Evolutionary conservation across 2,329 filamentous ascomycete genomes (phyloP).

Genomic region (Chaetomiaceae sp.): DNA sequence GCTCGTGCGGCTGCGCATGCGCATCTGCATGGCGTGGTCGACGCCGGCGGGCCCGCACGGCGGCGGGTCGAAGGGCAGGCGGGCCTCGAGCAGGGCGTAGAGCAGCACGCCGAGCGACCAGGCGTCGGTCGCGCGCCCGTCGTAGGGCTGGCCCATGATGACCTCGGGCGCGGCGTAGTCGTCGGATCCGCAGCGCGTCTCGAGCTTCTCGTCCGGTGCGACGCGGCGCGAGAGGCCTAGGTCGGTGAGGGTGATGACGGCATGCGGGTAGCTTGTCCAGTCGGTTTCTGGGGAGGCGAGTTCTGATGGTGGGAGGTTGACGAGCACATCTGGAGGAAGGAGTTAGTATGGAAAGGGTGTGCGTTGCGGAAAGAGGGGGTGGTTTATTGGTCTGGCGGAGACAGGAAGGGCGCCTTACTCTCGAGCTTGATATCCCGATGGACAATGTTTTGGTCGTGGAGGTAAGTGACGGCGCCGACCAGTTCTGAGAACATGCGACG

Average conservation of each 20-base stretch:
- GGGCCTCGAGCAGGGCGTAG: conserved; percentile 89
- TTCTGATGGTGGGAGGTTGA: conserved; percentile 70
- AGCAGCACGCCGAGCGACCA: conserved; percentile 93
- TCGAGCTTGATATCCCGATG: conserved; percentile 98
- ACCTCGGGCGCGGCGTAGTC: conserved; percentile 97
- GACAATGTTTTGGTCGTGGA: conserved; percentile 82
- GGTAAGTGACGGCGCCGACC: conserved; percentile 76
- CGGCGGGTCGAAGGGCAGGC: conserved; percentile 85
- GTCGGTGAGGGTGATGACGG: conserved; percentile 85
- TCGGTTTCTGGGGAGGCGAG: conserved; percentile 56
- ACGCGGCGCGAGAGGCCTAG: conserved; percentile 84
- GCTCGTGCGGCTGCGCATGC: conserved; percentile 74
- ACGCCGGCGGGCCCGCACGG: conserved; percentile 52
- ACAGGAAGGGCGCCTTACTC: too few species aligned
- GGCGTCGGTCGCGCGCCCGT: conserved; percentile 84
- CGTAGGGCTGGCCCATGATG: conserved; percentile 90
- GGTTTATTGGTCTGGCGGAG: too few species aligned
- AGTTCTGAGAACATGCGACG: conserved; percentile 87
- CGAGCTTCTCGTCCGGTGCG: conserved; percentile 79
- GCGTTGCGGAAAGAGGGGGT: too few species aligned
- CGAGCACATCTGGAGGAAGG: conserved; percentile 84
- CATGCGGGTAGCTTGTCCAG: conserved; percentile 72
- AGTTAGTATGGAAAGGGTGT: too few species aligned
- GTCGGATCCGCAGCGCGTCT: conserved; percentile 89
- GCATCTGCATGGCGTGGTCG: conserved; percentile 53